Evolutionary conservation across 345 rosid genomes (phyloP).

Genomic region (Camelina hispida): DNA sequence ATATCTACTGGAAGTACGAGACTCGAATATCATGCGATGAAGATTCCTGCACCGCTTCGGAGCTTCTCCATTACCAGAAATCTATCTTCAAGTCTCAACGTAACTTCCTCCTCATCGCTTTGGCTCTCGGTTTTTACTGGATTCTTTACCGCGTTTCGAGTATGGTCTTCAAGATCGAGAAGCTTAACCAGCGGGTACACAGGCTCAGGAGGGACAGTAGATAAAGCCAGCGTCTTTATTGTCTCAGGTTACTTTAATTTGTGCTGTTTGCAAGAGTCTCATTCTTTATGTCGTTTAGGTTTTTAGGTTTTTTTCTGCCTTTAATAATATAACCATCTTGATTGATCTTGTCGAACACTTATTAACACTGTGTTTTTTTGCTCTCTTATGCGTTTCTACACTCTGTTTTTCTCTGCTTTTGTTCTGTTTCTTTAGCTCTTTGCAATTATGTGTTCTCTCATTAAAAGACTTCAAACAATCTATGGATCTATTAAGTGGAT

Average conservation of each 20-base stretch:
- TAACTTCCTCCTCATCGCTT: conserved; percentile 70
- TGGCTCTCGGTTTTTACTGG: conserved; percentile 85
- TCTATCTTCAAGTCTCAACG: conserved; percentile 84
- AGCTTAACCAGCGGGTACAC: conserved; percentile 67
- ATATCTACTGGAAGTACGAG: conserved; percentile 91
- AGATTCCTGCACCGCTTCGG: conserved; percentile 67
- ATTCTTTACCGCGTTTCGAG: conserved; percentile 66
- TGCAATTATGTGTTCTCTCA: no score
- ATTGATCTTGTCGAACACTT: no score
- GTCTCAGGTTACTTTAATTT: not conserved
- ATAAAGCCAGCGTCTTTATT: no score
- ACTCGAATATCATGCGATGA: conserved; percentile 66
- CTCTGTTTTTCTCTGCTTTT: no score
- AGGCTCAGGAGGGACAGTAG: conserved; percentile 47
- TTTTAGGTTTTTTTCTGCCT: not conserved
- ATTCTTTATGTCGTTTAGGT: not conserved
- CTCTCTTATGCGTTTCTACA: no score
- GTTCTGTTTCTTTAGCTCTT: no score
- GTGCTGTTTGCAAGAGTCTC: not conserved
- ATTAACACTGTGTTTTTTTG: no score
- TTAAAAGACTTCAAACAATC: no score
- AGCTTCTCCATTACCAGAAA: conserved; percentile 84
- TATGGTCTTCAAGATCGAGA: conserved; percentile 66
- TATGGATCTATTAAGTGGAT: not conserved
- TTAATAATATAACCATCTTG: no score